Base-by-base conservation (phyloP, 176 grass and related monocot species). In the Eragrostis nindensis region DNA sequence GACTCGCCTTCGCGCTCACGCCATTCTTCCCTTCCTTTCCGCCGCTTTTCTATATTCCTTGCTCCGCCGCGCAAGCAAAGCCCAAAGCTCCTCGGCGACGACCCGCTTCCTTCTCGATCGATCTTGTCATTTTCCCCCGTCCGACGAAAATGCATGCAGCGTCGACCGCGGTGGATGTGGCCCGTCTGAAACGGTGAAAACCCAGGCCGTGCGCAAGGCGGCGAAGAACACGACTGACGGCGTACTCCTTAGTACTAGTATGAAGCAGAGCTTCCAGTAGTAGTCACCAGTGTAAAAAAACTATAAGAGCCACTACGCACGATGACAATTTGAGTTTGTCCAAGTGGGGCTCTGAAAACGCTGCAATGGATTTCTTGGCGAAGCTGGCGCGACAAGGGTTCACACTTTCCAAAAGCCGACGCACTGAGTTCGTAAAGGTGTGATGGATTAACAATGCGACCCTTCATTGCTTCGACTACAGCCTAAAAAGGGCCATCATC, bases 21-120 rank as follows among this genome's bases (percentile, higher is more conserved):
- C 71, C 30, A 81, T 21, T 43, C 53, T 10, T 10, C 16, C 22
- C 53, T 25, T 49, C 36, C 12, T 57, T 65, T 74, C 19, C 24
- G 57, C 36, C 48, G 73, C 82, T 62, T 77, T 70, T 11, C 21
- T 0, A 62, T 18, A 80, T 80, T 75, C 87, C 56, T 84, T 43
- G 45, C 70, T 18, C 76, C 70, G 55, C 75, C 19, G 52, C 32
- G 81, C 87, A 80, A 80, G 86, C 81, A 88, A 84, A 84, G 73
- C 3, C 2, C 56, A 25, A 60, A 11, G 12, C 12, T 3, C 11
- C 22, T 5, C 8, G 8, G 2, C 8, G 21, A 8, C 32, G 6
- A 38, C 61, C 13, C 3, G 61, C 24, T 40, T 11, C 47, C 3
- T 5, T 1, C 19, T 66, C 62, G 32, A 36, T 66, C 60, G 60